phyloP scores from a whole-genome alignment of 2,329 filamentous ascomycete genomes.

The Mollisia scopiformis region DNA sequence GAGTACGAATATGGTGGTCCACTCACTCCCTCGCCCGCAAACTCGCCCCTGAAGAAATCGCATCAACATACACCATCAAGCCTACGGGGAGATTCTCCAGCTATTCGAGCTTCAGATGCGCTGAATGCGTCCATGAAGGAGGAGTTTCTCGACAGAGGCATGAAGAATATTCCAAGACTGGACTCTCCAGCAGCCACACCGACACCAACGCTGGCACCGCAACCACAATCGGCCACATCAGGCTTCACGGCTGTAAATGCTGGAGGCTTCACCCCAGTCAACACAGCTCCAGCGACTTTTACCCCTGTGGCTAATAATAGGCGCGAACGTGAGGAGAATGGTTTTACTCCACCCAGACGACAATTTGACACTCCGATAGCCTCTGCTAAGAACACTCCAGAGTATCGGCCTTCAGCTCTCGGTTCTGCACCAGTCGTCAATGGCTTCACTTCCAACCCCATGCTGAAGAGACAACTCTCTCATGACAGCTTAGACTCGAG shows the following conservation, averaged over 20 bases:
- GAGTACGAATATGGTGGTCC: slow-evolving; percentile 93
- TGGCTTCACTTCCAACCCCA: slow-evolving; percentile 52
- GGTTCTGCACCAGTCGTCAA: slow-evolving; percentile 55
- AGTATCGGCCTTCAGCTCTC: slow-evolving; percentile 59
- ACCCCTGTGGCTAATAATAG: slow-evolving; percentile 56
- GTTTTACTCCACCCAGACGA: slow-evolving; percentile 51
- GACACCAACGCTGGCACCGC: slow-evolving; percentile 23
- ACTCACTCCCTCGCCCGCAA: slow-evolving; percentile 75
- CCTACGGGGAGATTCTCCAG: slow-evolving; percentile 67
- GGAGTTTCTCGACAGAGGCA: slow-evolving; percentile 35
- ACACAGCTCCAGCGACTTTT: slow-evolving; percentile 56
- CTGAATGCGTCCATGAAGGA: slow-evolving; percentile 56
- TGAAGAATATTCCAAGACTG: slow-evolving; percentile 38
- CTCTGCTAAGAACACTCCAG: slow-evolving; percentile 67
- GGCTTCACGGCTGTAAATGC: slow-evolving; percentile 47
- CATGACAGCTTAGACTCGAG: slow-evolving; percentile 48
- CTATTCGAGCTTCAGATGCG: slow-evolving; percentile 58
- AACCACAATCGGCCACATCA: slow-evolving; percentile 25
- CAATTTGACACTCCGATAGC: slow-evolving; percentile 65
- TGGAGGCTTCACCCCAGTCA: slow-evolving; percentile 68
- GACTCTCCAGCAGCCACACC: slow-evolving; percentile 33
- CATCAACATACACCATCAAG: slow-evolving; percentile 61
- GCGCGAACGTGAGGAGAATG: slow-evolving; percentile 52
- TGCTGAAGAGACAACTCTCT: slow-evolving; percentile 77
- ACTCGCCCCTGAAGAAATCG: slow-evolving; percentile 74